Evolutionary conservation across 371 early-diverging fungal genomes (phyloP), one percentile per base, ranked within the genome.

Genomic region (Mucor velutinosus): DNA sequence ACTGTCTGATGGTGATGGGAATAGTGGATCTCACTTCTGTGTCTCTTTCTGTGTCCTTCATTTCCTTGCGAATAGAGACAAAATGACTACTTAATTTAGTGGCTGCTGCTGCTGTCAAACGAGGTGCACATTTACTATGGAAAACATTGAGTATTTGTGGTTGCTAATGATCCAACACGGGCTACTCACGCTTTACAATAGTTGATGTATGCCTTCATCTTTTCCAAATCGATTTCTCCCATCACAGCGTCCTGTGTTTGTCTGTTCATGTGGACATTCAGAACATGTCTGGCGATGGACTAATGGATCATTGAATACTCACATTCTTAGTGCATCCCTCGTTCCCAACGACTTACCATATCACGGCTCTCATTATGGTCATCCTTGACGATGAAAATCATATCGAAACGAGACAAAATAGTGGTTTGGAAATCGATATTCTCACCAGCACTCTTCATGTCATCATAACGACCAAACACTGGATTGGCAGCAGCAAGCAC

Each of bases 401-500:
- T 92, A 80, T 99, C 99, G 76, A 99, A 99, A 75, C 99, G 87
- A 47, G 96, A 95, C 73, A 99, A 85, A 70, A 99, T 99, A 1
- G 99, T 99, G 1, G 98, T 94, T 82, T 99, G 99, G 86, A 99
- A 99, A 81, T 99, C 99, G 67, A 99, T 99, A 77, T 99, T 99
- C 84, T 95, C 97, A 60, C 95, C 96, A 5, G 99, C 94, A 12
- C 94, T 90, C 78, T 97, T 98, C 89, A 93, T 92, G 76, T 99
- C 99, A 84, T 99, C 99, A 80, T 99, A 99, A 59, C 99, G 92
- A 65, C 99, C 99, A 87, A 99, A 99, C 25, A 98, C 95, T n/a
- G 99, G 99, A 83, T 99, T 99, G n/a, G 99, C 99, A 11, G 99
- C 99, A 4, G 99, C 99, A 30, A 99, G 85, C 7, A 99, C 98